These are phyloP conservation scores for Phytophthora nicotianae DNA, from an alignment of 352 stramenopile species.

Conservation along the genomic window DNA sequence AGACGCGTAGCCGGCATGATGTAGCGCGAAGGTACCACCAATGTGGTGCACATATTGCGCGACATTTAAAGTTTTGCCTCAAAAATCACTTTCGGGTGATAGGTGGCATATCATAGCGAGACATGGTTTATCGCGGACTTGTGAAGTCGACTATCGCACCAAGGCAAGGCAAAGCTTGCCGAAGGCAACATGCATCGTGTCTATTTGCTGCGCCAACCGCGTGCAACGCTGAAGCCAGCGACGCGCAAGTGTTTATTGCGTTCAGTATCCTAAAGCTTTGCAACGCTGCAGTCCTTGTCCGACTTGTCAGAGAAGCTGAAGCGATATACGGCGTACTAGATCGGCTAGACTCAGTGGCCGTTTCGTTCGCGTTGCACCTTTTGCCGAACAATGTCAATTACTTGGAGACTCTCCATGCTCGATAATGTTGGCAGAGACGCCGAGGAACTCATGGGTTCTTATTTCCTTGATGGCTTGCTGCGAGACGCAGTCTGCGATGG, in stretches of 20 bases:
- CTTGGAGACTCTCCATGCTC: constrained; percentile 1
- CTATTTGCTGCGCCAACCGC: constrained; percentile 4
- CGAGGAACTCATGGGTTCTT: constrained; percentile 8
- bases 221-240: constrained; percentile 19
- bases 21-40: constrained; percentile 7
- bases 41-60: constrained; percentile 7
- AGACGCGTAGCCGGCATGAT: constrained; percentile 26
- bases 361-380: constrained; percentile 10
- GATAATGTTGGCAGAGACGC: constrained; percentile 9
- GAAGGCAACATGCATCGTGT: constrained; percentile 17
- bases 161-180: too few relatives aligned
- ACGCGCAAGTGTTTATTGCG: constrained; percentile 16
- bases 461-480: constrained; percentile 9
- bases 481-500: constrained; percentile 4
- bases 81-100: not conserved
- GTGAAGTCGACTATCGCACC: too few relatives aligned
- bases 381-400: not conserved
- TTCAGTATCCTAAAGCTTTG: constrained; percentile 23
- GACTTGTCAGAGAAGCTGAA: constrained; percentile 16
- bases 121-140: not conserved
- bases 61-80: constrained; percentile 6
- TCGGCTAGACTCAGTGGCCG: constrained; percentile 13
- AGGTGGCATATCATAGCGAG: not conserved
- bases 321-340: constrained; percentile 28
- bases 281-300: constrained; percentile 20